phyloP scores from a whole-genome alignment of 768 basidiomycete genomes.

The Boletales sp. region DNA sequence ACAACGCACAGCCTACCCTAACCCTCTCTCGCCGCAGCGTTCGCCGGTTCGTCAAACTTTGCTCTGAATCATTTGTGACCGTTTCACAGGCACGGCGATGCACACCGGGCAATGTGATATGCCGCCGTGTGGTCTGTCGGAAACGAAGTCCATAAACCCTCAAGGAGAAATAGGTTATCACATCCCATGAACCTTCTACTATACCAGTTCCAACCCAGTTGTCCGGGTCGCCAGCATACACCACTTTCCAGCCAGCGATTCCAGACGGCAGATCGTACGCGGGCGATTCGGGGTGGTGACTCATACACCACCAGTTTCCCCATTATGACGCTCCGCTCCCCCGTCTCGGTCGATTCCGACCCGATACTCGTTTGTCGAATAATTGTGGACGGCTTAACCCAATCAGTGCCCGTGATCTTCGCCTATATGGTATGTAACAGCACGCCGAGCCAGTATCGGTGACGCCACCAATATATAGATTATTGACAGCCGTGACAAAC shows the following conservation, averaged over 20 bases:
- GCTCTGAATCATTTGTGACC: too few species aligned
- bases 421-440: conserved; percentile 9
- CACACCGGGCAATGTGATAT: too few species aligned
- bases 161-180: too few species aligned
- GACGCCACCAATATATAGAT: conserved; percentile 8
- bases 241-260: not conserved
- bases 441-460: not conserved
- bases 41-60: not conserved
- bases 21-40: not conserved
- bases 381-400: not conserved
- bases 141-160: too few species aligned
- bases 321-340: conserved; percentile 2
- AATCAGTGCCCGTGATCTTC: conserved; percentile 23
- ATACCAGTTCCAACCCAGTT: too few species aligned
- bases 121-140: too few species aligned
- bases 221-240: too few species aligned
- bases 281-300: not conserved
- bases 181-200: not conserved
- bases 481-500: conserved; percentile 1
- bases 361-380: not conserved
- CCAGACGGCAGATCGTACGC: conserved; percentile 14
- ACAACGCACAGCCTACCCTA: not conserved
- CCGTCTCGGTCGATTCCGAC: conserved; percentile 25
- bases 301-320: not conserved
- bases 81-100: too few species aligned